Evolutionary conservation across 225 moss, liverwort and hornwort genomes (phyloP), one percentile per base, ranked within the genome.

Genomic region (Lunularia cruciata): DNA sequence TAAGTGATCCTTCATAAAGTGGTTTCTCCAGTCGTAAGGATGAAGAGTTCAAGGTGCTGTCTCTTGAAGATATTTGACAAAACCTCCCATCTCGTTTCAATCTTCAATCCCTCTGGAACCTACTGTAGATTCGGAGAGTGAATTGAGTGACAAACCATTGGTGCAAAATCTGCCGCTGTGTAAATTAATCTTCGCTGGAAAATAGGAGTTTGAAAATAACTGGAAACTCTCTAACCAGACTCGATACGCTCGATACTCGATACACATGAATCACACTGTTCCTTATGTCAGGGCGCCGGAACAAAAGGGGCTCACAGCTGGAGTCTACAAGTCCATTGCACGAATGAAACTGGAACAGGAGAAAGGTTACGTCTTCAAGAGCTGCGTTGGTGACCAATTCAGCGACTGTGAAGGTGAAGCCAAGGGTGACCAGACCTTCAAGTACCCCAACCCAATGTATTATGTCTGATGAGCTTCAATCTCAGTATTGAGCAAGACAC

Each of bases 401-500:
- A 89, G 89, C 46, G 89, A 92, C 76, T 73, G 87, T 14, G 11
- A 27, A 30, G 84, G 85, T 10, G 73, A 45, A 1, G 67, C 67
- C 13, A 37, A 63, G n/a, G 89, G 86, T 10, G 78, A 65, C 34
- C 82, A 84, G 34, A 83, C 84, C 28, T 89, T 87, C 68, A 92
- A 89, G 82, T 76, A 89, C 72, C 86, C 89, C 19, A 89, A 86
- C 46, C 92, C 89, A n/a, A 74, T 92, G 70, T 92, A 87, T 61
- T 86, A 80, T 27, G 57, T 27, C n/a, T n/a, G n/a, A n/a, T n/a
- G n/a, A n/a, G n/a, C n/a, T n/a, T n/a, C n/a, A n/a, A n/a, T n/a
- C n/a, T n/a, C n/a, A n/a, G n/a, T n/a, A n/a, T n/a, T n/a, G n/a
- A n/a, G n/a, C n/a, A n/a, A n/a, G n/a, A n/a, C n/a, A n/a, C n/a